Evolutionary conservation across 2,329 filamentous ascomycete species (phyloP).

Genomic region (Aspergillus alliaceus): DNA sequence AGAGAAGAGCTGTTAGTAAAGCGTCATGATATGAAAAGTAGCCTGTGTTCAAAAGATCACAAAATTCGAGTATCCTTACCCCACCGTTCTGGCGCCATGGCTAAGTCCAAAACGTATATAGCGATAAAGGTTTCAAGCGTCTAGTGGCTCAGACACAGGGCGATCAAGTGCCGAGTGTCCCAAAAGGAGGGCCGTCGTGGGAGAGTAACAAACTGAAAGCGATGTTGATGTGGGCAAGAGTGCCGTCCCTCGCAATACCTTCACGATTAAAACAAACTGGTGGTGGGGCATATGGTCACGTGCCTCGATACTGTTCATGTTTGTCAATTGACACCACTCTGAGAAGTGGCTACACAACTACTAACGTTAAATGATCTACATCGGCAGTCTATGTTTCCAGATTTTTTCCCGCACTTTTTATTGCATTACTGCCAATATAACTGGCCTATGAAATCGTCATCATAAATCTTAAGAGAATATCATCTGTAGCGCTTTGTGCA

Average conservation of each 20-base stretch:
- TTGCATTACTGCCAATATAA: conserved; percentile 26
- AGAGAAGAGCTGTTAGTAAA: conserved; percentile 8
- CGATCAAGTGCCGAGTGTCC: neutral
- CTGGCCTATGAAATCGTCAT: conserved; percentile 25
- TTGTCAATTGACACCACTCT: too few relatives aligned
- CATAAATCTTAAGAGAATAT: conserved; percentile 20
- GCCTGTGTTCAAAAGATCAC: neutral
- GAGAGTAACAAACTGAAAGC: conserved; percentile 1
- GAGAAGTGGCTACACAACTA: too few relatives aligned
- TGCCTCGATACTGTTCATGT: conserved; percentile 13
- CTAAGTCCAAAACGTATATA: conserved; percentile 17
- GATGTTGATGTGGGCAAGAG: conserved; percentile 11
- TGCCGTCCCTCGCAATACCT: conserved; percentile 2
- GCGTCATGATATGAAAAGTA: neutral
- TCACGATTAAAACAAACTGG: conserved; percentile 8
- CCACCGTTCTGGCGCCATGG: conserved; percentile 52
- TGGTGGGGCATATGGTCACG: conserved; percentile 21
- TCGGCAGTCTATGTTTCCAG: neutral
- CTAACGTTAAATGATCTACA: neutral
- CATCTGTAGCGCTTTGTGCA: conserved; percentile 8
- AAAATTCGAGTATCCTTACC: conserved; percentile 38
- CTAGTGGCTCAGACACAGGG: neutral
- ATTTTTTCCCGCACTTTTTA: conserved; percentile 5
- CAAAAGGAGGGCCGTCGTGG: conserved; percentile 4
- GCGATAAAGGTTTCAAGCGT: neutral